Percentiles rank a stretch among this genome's conserved stretches.
These are phyloP conservation scores for Pseudogymnoascus sp. DNA, from an alignment of 2,329 filamentous ascomycete species.

Conservation along the genomic window DNA sequence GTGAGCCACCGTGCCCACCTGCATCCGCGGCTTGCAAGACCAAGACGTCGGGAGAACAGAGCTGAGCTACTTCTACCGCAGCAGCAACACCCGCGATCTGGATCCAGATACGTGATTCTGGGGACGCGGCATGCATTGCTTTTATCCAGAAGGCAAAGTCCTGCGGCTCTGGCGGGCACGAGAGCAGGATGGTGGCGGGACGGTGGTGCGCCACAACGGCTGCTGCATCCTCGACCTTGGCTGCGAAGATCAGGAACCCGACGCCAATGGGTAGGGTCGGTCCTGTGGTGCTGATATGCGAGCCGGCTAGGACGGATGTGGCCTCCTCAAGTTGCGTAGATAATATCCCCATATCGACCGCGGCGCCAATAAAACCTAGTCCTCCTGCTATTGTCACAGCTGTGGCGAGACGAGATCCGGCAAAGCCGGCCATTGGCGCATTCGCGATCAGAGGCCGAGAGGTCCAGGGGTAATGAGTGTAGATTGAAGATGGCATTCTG, in stretches of 20 bases:
- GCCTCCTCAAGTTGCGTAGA: conserved; percentile 22
- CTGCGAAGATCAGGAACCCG: conserved; percentile 32
- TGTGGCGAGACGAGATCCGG: conserved; percentile 47
- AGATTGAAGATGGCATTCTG: neutral
- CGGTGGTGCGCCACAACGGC: neutral
- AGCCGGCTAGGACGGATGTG: conserved; percentile 16
- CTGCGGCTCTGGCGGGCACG: conserved; percentile 30
- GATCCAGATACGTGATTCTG: conserved; percentile 28
- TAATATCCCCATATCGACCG: conserved; percentile 25
- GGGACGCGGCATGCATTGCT: conserved; percentile 21
- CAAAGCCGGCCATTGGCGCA: conserved; percentile 64
- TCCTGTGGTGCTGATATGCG: neutral
- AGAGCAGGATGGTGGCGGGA: conserved; percentile 39
- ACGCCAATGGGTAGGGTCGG: conserved; percentile 36
- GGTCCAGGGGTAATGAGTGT: neutral
- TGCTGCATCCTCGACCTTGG: conserved; percentile 5
- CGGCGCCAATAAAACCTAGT: conserved; percentile 40
- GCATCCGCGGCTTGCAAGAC: conserved; percentile 33
- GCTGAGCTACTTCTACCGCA: conserved; percentile 22
- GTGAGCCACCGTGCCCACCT: conserved; percentile 31
- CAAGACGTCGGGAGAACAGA: conserved; percentile 27
- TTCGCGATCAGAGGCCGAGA: conserved; percentile 48
- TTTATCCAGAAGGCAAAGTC: conserved; percentile 27
- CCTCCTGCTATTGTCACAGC: conserved; percentile 51
- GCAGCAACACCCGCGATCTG: conserved; percentile 28